These are phyloP conservation scores for Rhynchosporium graminicola DNA, from an alignment of 2,329 filamentous ascomycete genomes.

Conservation along the genomic window DNA sequence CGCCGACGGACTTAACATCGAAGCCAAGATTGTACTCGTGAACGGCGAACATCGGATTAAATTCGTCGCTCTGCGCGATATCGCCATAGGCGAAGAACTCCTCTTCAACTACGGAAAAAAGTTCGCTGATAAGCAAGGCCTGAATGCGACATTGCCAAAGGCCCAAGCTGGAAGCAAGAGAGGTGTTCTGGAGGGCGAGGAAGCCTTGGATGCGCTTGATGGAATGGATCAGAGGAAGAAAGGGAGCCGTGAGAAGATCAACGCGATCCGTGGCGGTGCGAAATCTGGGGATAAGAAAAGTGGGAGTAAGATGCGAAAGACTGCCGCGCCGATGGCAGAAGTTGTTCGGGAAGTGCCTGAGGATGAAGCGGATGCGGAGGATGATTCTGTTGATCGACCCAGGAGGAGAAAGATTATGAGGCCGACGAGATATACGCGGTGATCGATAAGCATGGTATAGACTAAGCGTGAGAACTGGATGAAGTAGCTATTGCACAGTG, in stretches of 20 bases:
- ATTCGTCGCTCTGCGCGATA: slow-evolving; percentile 67
- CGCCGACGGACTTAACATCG: slow-evolving; percentile 61
- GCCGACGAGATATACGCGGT: slow-evolving; percentile 6
- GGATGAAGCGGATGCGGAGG: slow-evolving; percentile 6
- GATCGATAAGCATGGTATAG: not conserved
- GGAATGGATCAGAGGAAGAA: slow-evolving; percentile 25
- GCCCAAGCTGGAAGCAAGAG: slow-evolving; percentile 26
- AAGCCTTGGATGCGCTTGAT: slow-evolving; percentile 33
- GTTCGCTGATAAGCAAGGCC: slow-evolving; percentile 53
- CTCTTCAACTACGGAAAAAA: slow-evolving; percentile 80
- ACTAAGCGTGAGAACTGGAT: not conserved
- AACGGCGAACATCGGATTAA: slow-evolving; percentile 77
- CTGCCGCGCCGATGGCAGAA: slow-evolving; percentile 4
- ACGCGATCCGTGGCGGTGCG: slow-evolving; percentile 18
- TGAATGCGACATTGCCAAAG: slow-evolving; percentile 50
- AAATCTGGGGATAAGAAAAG: not conserved
- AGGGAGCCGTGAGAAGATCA: slow-evolving; percentile 20
- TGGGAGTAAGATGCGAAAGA: slow-evolving; percentile 20
- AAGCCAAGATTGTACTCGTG: slow-evolving; percentile 69
- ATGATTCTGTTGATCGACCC: not conserved
- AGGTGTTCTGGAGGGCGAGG: slow-evolving; percentile 31
- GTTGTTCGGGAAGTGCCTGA: slow-evolving; percentile 7
- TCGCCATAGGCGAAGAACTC: slow-evolving; percentile 72
- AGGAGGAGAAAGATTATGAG: slow-evolving; percentile 11
- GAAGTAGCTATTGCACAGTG: not conserved